Conservation (phyloP, 345 rosid species). For the Nephelium lappaceum region DNA sequence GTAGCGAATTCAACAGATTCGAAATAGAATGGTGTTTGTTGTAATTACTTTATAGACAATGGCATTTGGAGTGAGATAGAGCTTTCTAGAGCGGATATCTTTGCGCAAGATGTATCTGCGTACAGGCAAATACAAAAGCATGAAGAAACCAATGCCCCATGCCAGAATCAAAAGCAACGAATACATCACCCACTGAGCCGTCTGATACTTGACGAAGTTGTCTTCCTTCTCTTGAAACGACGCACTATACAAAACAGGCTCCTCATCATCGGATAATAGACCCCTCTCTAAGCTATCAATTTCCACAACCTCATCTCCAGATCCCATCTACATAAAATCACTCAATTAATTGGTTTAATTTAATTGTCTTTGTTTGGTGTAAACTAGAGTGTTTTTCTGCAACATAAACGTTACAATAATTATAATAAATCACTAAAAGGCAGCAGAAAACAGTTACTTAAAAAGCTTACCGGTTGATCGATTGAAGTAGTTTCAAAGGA, state of each 20-base stretch:
- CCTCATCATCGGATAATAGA: conserved; percentile 41
- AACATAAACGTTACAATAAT: too few relatives aligned
- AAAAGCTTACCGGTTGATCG: too few relatives aligned
- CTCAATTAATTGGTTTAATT: too few relatives aligned
- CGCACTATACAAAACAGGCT: conserved; percentile 51
- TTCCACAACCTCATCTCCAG: conserved; percentile 51
- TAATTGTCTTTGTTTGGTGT: too few relatives aligned
- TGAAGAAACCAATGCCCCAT: conserved; percentile 71
- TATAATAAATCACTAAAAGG: too few relatives aligned
- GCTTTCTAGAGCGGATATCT: conserved; percentile 65
- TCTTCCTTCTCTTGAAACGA: conserved; percentile 62
- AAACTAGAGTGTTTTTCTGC: too few relatives aligned
- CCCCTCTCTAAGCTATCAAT: conserved; percentile 62
- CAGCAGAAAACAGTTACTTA: too few relatives aligned
- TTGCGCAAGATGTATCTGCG: conserved; percentile 56
- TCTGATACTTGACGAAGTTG: conserved; percentile 51
- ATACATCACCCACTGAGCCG: conserved; percentile 58
- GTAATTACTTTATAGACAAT: conserved; percentile 61
- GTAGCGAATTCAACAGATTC: neutral
- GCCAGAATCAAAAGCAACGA: conserved; percentile 60
- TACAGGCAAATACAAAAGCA: conserved; percentile 63
- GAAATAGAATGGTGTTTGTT: neutral
- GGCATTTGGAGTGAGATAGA: conserved; percentile 62
- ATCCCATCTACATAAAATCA: conserved; percentile 40
- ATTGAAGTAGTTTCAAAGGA: too few relatives aligned